phyloP scores from a whole-genome alignment of 495 filamentous ascomycete genomes.

The Penicillium argentinense region DNA sequence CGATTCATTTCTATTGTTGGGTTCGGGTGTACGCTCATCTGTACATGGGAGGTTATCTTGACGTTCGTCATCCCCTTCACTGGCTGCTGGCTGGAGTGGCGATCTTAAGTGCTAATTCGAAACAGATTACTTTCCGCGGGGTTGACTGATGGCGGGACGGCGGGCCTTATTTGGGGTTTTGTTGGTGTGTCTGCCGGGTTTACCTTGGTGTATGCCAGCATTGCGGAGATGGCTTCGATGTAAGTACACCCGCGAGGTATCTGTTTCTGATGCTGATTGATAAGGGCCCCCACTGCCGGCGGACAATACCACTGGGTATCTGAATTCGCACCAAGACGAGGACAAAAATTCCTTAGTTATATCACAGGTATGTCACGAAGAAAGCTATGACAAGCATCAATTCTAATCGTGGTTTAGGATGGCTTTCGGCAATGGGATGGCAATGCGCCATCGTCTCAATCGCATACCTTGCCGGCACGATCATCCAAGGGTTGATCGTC shows the following conservation, averaged over 20 bases:
- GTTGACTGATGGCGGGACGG: conserved; percentile 56
- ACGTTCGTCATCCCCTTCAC: conserved; percentile 29
- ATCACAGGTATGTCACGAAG: conserved; percentile 45
- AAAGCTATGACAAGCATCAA: no score
- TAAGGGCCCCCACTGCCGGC: conserved; percentile 48
- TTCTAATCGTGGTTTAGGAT: conserved; percentile 35
- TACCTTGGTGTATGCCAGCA: conserved; percentile 47
- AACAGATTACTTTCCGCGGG: conserved; percentile 40
- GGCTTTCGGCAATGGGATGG: conserved; percentile 62
- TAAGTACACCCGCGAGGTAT: conserved; percentile 15
- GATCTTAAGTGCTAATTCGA: no score
- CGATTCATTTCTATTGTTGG: conserved; percentile 49
- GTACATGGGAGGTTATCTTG: conserved; percentile 49
- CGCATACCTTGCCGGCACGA: conserved; percentile 54
- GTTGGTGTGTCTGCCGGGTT: conserved; percentile 48
- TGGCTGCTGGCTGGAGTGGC: no score
- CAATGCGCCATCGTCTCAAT: conserved; percentile 54
- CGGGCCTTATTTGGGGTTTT: conserved; percentile 58
- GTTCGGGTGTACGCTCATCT: conserved; percentile 45
- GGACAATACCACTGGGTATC: conserved; percentile 62
- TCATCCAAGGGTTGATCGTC: conserved; percentile 60
- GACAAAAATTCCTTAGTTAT: conserved; percentile 59
- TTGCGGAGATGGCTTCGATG: conserved; percentile 61
- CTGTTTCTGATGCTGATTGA: background rate
- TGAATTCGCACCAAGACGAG: conserved; percentile 54